These are phyloP conservation scores for Corymbia citriodora DNA, from an alignment of 441 rosid species.

Conservation along the genomic window DNA sequence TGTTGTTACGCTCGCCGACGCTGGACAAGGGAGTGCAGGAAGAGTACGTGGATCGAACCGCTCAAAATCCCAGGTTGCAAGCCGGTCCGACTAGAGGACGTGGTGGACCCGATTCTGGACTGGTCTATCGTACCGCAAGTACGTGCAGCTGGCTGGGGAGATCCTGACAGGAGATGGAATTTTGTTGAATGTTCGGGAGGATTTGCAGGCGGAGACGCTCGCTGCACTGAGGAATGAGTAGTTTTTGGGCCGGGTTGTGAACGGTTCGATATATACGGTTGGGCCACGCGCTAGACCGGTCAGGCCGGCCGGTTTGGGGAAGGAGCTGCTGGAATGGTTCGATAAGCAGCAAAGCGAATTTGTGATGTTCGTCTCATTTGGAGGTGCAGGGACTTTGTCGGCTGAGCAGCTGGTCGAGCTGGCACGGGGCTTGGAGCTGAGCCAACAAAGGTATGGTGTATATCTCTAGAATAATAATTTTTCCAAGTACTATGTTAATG, in stretches of 20 bases:
- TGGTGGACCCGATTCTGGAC: constrained; percentile 23
- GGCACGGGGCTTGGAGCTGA: too few species aligned
- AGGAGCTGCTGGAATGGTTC: too few species aligned
- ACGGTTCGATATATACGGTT: not conserved
- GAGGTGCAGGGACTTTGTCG: too few species aligned
- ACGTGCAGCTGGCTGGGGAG: constrained; percentile 6
- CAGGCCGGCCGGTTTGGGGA: too few species aligned
- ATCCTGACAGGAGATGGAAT: constrained; percentile 23
- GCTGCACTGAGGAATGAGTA: not conserved
- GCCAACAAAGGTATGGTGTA: not conserved
- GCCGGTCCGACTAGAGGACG: constrained; percentile 25
- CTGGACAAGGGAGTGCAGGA: constrained; percentile 26
- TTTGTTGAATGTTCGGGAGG: constrained; percentile 35
- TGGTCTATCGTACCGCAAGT: constrained; percentile 29
- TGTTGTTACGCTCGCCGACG: constrained; percentile 32
- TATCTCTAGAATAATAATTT: not conserved
- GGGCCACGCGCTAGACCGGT: not conserved
- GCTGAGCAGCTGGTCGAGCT: too few species aligned
- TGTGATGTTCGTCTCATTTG: too few species aligned
- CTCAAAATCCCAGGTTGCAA: constrained; percentile 55
- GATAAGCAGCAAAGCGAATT: too few species aligned
- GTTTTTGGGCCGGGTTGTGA: not conserved
- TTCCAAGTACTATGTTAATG: too few species aligned
- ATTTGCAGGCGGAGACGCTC: constrained; percentile 17
- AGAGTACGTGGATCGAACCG: constrained; percentile 29